These are phyloP conservation scores for Mucor ambiguus DNA, from an alignment of 371 early-diverging fungal species.

Conservation along the genomic window DNA sequence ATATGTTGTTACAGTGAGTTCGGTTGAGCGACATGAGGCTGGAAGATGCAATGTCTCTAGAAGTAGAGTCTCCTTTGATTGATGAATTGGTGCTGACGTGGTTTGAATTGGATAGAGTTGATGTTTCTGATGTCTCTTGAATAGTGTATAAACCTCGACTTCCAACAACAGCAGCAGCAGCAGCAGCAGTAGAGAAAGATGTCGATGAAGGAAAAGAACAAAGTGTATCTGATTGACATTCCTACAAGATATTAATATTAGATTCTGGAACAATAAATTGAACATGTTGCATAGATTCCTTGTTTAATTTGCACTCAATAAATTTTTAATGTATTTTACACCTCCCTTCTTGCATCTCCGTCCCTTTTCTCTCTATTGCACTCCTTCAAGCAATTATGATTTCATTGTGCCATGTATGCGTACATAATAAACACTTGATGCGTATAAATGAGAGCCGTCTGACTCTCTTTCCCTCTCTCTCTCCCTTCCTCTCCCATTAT, in stretches of 20 bases:
- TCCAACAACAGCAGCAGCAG: not conserved
- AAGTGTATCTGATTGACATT: slow-evolving; percentile 2
- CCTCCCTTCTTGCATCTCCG: slow-evolving; percentile 3
- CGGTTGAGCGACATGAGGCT: not conserved
- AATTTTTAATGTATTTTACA: slow-evolving; percentile 1
- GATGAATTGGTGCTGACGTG: not conserved
- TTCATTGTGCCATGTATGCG: not conserved
- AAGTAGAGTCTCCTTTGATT: not conserved
- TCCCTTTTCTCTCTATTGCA: not conserved
- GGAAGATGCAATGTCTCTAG: not conserved
- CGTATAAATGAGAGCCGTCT: not conserved
- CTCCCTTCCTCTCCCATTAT: not conserved
- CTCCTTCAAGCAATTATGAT: not conserved
- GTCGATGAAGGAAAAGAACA: not conserved
- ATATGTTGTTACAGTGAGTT: not conserved
- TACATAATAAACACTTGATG: not conserved
- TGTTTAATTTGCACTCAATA: not conserved
- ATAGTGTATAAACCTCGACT: slow-evolving; percentile 17
- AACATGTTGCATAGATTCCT: not conserved
- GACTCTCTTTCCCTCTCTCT: not conserved
- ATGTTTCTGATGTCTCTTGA: slow-evolving; percentile 14
- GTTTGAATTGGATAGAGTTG: not conserved
- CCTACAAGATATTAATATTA: slow-evolving; percentile 2
- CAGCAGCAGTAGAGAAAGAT: not conserved
- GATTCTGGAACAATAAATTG: not conserved